phyloP scores from a whole-genome alignment of 164 flowering plant genomes.

The Sextonia rubra region DNA sequence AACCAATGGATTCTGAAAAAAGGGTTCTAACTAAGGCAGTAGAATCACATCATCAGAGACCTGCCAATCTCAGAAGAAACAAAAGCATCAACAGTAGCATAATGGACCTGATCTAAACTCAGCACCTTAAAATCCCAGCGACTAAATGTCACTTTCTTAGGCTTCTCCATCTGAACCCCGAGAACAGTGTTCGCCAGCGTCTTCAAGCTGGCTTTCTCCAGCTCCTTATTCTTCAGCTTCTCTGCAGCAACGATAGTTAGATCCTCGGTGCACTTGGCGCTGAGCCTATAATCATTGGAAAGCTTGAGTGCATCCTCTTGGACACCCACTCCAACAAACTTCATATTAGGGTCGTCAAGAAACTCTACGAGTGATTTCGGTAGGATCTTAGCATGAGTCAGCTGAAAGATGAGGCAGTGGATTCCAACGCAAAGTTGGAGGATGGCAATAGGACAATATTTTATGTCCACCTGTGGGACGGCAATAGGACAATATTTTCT shows the following conservation, averaged over 20 bases:
- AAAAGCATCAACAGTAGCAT: constrained; percentile 5
- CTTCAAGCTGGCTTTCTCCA: constrained; percentile 35
- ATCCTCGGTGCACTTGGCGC: not conserved
- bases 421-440: too few relatives aligned
- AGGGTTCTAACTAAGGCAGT: too few relatives aligned
- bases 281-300: not conserved
- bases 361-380: too few relatives aligned
- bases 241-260: constrained; percentile 25
- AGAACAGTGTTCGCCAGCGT: constrained; percentile 29
- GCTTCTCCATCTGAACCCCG: constrained; percentile 33
- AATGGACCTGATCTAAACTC: not conserved
- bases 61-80: not conserved
- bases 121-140: not conserved
- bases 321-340: not conserved
- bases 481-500: too few relatives aligned
- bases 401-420: too few relatives aligned
- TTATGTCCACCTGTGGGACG: too few relatives aligned
- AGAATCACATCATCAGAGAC: too few relatives aligned
- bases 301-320: not conserved
- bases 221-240: not conserved
- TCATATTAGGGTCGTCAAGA: too few relatives aligned
- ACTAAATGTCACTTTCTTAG: constrained; percentile 7
- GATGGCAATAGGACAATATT: too few relatives aligned
- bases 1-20: too few relatives aligned
- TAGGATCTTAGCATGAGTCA: too few relatives aligned